Evolutionary conservation across 1,284 basidiomycete genomes (phyloP), one percentile per base, ranked within the genome.

Genomic region (Kwoniella shivajii): DNA sequence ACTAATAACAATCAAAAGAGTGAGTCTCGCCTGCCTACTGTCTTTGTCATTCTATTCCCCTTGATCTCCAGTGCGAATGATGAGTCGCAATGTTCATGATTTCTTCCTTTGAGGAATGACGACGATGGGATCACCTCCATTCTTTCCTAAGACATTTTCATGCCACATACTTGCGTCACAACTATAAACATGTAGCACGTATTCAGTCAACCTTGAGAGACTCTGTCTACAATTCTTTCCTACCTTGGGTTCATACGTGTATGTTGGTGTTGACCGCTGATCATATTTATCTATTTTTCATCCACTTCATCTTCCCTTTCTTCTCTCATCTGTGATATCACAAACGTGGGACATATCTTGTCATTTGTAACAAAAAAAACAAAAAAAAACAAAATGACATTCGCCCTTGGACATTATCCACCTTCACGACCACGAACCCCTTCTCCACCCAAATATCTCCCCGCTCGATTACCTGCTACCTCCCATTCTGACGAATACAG

Each of bases 381-480:
- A n/a, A n/a, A n/a, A n/a, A n/a, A n/a, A n/a, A 9, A 9, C 46
- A 48, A 18, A 13, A 52, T 53, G 51, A 16, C 42, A 29, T 44
- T 29, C 30, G 36, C 44, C 6, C 53, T 55, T 6, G 53, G 45
- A 20, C 46, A 55, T 50, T 18, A 42, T 36, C 47, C 60, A 26
- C 56, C 56, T 13, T 45, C 59, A 39, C 54, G 38, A 37, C 53
- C 56, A 22, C 46, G 41, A 6, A 51, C 37, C 13, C 50, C 54
- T 27, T 38, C 45, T 30, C 53, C 54, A 22, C 48, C 42, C 22
- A 29, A 42, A 52, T 30, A 39, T 33, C 48, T 46, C 43, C 14
- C 44, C 29, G 16, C 18, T 14, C 36, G 14, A 26, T 43, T 44
- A 41, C 57, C 46, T 44, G 48, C 53, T n/a, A 39, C 41, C 53